Evolutionary conservation across 2,329 filamentous ascomycete genomes (phyloP).

Genomic region (Xylaria arbuscula): DNA sequence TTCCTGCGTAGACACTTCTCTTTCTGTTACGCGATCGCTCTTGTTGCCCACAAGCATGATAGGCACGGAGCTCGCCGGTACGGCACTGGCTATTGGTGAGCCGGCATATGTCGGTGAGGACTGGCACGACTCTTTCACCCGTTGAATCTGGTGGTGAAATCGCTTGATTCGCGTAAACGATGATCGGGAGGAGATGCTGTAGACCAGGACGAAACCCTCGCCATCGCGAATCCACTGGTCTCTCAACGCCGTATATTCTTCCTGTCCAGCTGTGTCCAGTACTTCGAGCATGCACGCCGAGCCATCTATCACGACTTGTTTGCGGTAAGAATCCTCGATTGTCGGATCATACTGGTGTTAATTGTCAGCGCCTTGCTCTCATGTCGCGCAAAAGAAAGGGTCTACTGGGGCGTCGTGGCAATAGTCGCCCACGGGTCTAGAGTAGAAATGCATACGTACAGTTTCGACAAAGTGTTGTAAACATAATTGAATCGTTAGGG

Average conservation of each 20-base stretch:
- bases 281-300: constrained; percentile 98
- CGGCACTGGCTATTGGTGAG: constrained; percentile 72
- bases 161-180: constrained; percentile 95
- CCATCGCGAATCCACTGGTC: constrained; percentile 99
- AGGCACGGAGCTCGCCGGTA: constrained; percentile 77
- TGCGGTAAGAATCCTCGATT: constrained; percentile 88
- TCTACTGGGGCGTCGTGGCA: neutral
- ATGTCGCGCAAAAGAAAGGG: neutral
- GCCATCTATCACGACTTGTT: constrained; percentile 91
- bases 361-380: constrained; percentile 35
- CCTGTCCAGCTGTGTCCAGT: constrained; percentile 95
- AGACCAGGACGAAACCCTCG: constrained; percentile 96
- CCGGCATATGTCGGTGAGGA: constrained; percentile 81
- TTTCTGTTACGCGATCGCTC: constrained; percentile 93
- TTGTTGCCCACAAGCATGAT: constrained; percentile 99
- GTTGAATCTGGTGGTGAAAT: constrained; percentile 96
- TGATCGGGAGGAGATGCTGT: constrained; percentile 96
- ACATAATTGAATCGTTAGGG: constrained; percentile 95
- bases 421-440: constrained; percentile 3
- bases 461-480: constrained; percentile 99
- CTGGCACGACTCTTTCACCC: constrained; percentile 91
- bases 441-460: constrained; percentile 57
- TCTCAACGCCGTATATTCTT: constrained; percentile 95
- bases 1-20: constrained; percentile 96
- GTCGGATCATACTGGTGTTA: constrained; percentile 79